Evolutionary conservation across 495 filamentous ascomycete genomes (phyloP).

Genomic region (Penicillium riverlandense): DNA sequence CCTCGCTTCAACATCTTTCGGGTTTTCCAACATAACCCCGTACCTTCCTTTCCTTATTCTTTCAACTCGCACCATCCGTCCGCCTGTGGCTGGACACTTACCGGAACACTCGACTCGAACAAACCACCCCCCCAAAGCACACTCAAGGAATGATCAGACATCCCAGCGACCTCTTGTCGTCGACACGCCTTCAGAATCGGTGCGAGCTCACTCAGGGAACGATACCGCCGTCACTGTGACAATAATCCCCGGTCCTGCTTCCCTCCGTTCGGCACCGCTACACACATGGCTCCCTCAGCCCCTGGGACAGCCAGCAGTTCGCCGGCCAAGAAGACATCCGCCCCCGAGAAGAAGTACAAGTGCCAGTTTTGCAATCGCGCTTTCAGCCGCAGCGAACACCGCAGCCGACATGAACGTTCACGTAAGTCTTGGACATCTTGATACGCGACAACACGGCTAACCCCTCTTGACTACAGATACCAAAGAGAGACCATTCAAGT

Average conservation of each 20-base stretch:
- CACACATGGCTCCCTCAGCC: constrained; percentile 47
- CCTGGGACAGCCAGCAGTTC: constrained; percentile 57
- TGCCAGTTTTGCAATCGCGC: constrained; percentile 97
- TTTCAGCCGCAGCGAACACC: constrained; percentile 94
- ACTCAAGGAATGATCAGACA: constrained; percentile 45
- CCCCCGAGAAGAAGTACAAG: constrained; percentile 96
- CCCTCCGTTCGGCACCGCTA: constrained; percentile 9
- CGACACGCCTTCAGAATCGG: constrained; percentile 43
- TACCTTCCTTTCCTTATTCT: constrained; percentile 30
- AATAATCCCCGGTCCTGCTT: too few relatives aligned
- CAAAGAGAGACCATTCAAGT: constrained; percentile 98
- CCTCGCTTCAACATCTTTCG: constrained; percentile 9
- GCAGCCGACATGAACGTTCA: constrained; percentile 93
- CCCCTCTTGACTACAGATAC: constrained; percentile 58
- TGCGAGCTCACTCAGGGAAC: constrained; percentile 46
- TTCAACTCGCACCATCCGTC: constrained; percentile 30
- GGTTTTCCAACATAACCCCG: constrained; percentile 23
- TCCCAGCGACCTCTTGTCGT: constrained; percentile 39
- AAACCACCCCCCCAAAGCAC: background rate
- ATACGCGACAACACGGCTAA: constrained; percentile 2
- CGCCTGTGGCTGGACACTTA: constrained; percentile 45
- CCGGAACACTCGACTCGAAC: too few relatives aligned
- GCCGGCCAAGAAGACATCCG: constrained; percentile 52
- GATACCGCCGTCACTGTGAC: constrained; percentile 27
- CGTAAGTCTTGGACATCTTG: constrained; percentile 58